phyloP scores from a whole-genome alignment of 805 yeast species.

The Starmerella vitae region DNA sequence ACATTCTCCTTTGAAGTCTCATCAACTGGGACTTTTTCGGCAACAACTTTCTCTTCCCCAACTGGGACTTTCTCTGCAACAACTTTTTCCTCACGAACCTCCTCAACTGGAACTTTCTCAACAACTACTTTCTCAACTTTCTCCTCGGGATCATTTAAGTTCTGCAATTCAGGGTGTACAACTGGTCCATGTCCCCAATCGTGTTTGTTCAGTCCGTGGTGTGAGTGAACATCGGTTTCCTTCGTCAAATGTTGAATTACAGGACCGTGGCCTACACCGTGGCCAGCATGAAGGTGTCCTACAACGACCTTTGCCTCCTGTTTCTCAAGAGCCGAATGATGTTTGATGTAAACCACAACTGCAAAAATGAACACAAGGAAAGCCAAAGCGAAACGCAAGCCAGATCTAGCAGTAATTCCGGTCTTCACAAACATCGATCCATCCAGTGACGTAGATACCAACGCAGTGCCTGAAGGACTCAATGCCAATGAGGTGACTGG shows the following conservation, averaged over 20 bases:
- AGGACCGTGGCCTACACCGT: slow-evolving; percentile 9
- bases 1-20: too few species aligned
- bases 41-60: too few species aligned
- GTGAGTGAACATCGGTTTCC: background rate
- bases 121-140: background rate
- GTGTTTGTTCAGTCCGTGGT: background rate
- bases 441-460: slow-evolving; percentile 19
- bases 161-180: background rate
- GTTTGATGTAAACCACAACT: background rate
- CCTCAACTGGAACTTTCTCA: too few species aligned
- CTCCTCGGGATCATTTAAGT: too few species aligned
- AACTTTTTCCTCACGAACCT: too few species aligned
- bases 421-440: slow-evolving; percentile 15
- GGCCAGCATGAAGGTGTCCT: slow-evolving; percentile 1
- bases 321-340: background rate
- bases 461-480: slow-evolving; percentile 7
- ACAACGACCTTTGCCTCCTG: slow-evolving; percentile 1
- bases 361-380: background rate
- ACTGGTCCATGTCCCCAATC: background rate
- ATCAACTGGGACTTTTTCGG: too few species aligned
- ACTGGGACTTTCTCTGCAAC: too few species aligned
- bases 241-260: slow-evolving; percentile 2
- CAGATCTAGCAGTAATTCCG: slow-evolving; percentile 1
- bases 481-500: slow-evolving; percentile 20
- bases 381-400: background rate